Evolutionary conservation across 768 basidiomycete genomes (phyloP).

Genomic region (Cystofilobasidium macerans): DNA sequence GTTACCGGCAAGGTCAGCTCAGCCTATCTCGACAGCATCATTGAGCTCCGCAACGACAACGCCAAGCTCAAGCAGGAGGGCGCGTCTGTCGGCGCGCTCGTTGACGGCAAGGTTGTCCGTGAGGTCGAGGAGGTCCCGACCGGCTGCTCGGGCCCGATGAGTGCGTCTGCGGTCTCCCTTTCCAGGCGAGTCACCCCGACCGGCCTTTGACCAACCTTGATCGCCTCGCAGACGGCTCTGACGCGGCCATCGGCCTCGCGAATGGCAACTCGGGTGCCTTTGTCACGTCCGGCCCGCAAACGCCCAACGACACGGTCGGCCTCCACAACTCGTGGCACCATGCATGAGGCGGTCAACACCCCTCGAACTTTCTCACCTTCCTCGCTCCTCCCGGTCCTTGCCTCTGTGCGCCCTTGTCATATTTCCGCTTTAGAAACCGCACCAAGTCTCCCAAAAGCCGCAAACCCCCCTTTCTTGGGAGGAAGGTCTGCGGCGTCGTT

Average conservation of each 20-base stretch:
- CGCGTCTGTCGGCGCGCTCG: background rate
- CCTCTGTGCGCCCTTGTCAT: too few species aligned
- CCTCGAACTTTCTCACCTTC: background rate
- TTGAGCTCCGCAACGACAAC: slow-evolving; percentile 70
- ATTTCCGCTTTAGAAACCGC: too few species aligned
- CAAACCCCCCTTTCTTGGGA: too few species aligned
- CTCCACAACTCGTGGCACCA: slow-evolving; percentile 39
- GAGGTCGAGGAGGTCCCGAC: slow-evolving; percentile 30
- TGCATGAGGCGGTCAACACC: background rate
- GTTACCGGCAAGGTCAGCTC: slow-evolving; percentile 87
- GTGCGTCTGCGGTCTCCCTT: slow-evolving; percentile 30
- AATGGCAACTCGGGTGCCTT: slow-evolving; percentile 38
- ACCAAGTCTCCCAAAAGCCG: too few species aligned
- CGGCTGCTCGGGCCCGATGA: slow-evolving; percentile 39
- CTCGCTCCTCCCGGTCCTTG: too few species aligned
- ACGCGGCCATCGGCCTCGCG: slow-evolving; percentile 37
- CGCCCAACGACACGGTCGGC: slow-evolving; percentile 36
- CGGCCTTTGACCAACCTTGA: background rate
- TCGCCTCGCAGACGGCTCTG: slow-evolving; percentile 34
- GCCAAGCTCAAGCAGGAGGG: slow-evolving; percentile 48
- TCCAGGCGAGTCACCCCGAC: background rate
- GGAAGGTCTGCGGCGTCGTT: too few species aligned
- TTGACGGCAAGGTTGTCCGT: slow-evolving; percentile 27
- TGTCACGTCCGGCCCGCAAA: slow-evolving; percentile 28
- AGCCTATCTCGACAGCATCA: slow-evolving; percentile 62